phyloP scores from a whole-genome alignment of 257 asterid genomes.

The Voacanga thouarsii region DNA sequence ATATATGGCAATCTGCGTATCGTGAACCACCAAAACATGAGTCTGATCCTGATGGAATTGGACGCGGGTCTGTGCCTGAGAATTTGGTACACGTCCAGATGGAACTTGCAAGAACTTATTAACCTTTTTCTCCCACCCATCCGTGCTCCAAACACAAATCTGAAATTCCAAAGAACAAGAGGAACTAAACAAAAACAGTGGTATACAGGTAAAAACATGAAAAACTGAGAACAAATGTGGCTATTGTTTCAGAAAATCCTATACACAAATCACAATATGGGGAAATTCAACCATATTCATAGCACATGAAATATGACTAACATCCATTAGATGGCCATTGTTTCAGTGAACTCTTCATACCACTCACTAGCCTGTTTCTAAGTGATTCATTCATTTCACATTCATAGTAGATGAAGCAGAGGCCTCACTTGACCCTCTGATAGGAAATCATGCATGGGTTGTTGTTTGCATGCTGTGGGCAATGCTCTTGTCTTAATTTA shows the following conservation, averaged over 20 bases:
- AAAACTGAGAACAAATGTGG: background rate
- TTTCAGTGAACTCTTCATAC: too few species aligned
- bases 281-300: too few species aligned
- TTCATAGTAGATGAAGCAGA: too few species aligned
- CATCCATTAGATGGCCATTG: too few species aligned
- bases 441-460: background rate
- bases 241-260: background rate
- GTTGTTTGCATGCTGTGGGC: background rate
- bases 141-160: slow-evolving; percentile 57
- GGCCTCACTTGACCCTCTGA: background rate
- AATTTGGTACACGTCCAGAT: slow-evolving; percentile 34
- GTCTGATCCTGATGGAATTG: slow-evolving; percentile 64
- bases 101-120: slow-evolving; percentile 41
- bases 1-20: slow-evolving; percentile 50
- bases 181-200: slow-evolving; percentile 8
- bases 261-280: too few species aligned
- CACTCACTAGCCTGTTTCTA: too few species aligned
- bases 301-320: too few species aligned
- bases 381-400: too few species aligned
- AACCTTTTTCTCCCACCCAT: slow-evolving; percentile 62
- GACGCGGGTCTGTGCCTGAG: slow-evolving; percentile 50
- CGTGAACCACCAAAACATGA: slow-evolving; percentile 59
- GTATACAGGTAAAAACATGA: background rate
- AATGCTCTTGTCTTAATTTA: background rate
- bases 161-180: slow-evolving; percentile 27